Percentiles rank a stretch among this genome's conserved stretches.
Conservation (phyloP, 768 basidiomycete species). For the Neoboletus brunneissimus region DNA sequence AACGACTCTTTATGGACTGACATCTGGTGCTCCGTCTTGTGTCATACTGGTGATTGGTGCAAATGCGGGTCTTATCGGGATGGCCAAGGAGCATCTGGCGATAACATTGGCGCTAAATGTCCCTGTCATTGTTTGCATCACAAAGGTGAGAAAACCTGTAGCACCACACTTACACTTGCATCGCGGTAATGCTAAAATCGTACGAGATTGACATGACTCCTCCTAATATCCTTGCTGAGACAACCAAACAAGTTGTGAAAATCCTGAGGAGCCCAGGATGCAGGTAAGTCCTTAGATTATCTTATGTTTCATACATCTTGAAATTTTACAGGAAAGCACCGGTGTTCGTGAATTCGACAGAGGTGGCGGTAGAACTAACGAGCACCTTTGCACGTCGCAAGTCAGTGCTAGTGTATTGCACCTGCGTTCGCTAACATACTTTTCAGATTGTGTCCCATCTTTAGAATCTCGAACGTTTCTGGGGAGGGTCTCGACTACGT, state of each 20-base stretch:
- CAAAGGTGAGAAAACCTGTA: slow-evolving; percentile 58
- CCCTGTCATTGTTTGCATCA: slow-evolving; percentile 90
- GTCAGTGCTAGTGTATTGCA: slow-evolving; percentile 37
- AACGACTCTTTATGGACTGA: slow-evolving; percentile 93
- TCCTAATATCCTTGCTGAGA: slow-evolving; percentile 85
- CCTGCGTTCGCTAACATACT: slow-evolving; percentile 3
- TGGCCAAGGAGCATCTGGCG: slow-evolving; percentile 96
- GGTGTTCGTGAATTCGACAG: slow-evolving; percentile 79
- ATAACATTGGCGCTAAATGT: slow-evolving; percentile 92
- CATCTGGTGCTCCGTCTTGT: slow-evolving; percentile 90
- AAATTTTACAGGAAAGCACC: slow-evolving; percentile 61
- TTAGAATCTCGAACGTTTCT: slow-evolving; percentile 91
- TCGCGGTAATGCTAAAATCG: slow-evolving; percentile 1
- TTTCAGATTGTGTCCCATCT: slow-evolving; percentile 80
- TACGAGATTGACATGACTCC: slow-evolving; percentile 93
- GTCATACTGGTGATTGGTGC: slow-evolving; percentile 92
- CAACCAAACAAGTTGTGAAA: slow-evolving; percentile 88
- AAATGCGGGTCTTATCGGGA: slow-evolving; percentile 88
- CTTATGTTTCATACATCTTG: neutral
- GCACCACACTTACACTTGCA: neutral
- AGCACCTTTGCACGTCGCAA: slow-evolving; percentile 70
- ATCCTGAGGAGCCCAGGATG: slow-evolving; percentile 92
- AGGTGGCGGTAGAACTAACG: slow-evolving; percentile 78
- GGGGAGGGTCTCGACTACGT: slow-evolving; percentile 87
- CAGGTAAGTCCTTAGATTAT: slow-evolving; percentile 45